Conservation (phyloP, 345 rosid species). For the Eucalyptus regnans region DNA sequence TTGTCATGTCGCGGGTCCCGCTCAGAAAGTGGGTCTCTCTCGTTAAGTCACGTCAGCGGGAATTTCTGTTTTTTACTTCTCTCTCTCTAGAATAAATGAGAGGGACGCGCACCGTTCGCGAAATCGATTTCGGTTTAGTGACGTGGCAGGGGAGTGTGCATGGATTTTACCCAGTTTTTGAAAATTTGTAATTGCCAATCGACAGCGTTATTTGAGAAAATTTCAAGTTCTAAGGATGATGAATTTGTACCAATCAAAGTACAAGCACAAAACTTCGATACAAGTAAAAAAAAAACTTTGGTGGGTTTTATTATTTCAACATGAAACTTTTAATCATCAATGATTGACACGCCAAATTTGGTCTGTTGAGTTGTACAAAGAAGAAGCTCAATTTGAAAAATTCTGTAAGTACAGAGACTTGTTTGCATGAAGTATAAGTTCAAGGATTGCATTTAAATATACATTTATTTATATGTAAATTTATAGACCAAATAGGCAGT, state of each 20-base stretch:
- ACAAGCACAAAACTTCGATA: fast-evolving
- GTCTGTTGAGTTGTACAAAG: fast-evolving
- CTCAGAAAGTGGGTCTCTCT: background rate
- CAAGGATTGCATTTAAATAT: background rate
- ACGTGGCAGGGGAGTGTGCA: background rate
- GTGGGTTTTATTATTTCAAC: background rate
- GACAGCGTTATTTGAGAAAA: fast-evolving
- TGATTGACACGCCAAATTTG: fast-evolving
- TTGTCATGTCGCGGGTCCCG: constrained; percentile 8
- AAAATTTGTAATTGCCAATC: too few species aligned
- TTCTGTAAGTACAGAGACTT: fast-evolving
- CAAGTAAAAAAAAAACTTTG: background rate
- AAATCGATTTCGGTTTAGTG: background rate
- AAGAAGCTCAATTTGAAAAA: background rate
- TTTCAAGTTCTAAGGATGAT: background rate
- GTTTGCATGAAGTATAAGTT: background rate
- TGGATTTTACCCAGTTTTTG: background rate
- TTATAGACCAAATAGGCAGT: fast-evolving
- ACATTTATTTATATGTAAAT: background rate
- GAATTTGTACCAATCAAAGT: background rate
- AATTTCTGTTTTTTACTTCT: background rate
- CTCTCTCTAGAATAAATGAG: background rate
- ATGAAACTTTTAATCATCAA: fast-evolving
- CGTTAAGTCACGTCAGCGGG: background rate
- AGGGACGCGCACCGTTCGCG: background rate